These are phyloP conservation scores for Erigeron canadensis DNA, from an alignment of 129 eudicot species.

Conservation along the genomic window DNA sequence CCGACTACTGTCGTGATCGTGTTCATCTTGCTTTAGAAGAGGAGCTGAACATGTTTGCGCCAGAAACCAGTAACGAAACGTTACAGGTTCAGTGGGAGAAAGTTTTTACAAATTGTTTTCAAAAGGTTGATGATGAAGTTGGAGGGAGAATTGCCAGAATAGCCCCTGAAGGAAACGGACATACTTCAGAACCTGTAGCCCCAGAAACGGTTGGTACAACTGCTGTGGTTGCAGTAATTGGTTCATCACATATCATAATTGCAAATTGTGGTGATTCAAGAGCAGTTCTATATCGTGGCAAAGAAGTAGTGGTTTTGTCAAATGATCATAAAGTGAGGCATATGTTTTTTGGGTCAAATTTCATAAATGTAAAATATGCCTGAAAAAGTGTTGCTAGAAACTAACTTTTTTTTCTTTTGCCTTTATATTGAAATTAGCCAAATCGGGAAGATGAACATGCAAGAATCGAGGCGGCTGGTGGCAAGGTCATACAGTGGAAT, in stretches of 20 bases:
- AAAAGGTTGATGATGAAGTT: slow-evolving; percentile 72
- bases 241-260: slow-evolving; percentile 68
- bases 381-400: not conserved
- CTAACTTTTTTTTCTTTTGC: not conserved
- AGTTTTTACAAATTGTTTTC: slow-evolving; percentile 55
- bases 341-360: not conserved
- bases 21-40: slow-evolving; percentile 57
- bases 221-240: slow-evolving; percentile 68
- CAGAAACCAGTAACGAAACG: slow-evolving; percentile 33
- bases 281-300: slow-evolving; percentile 81
- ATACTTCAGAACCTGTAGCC: slow-evolving; percentile 47
- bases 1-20: slow-evolving; percentile 63
- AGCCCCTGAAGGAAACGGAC: slow-evolving; percentile 2
- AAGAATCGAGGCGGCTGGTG: slow-evolving; percentile 85
- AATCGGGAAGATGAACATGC: slow-evolving; percentile 81
- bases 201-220: slow-evolving; percentile 79
- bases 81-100: slow-evolving; percentile 60
- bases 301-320: slow-evolving; percentile 58
- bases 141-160: slow-evolving; percentile 44
- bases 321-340: slow-evolving; percentile 68
- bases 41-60: slow-evolving; percentile 38
- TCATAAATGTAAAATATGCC: not conserved
- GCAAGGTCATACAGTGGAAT: slow-evolving; percentile 83
- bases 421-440: slow-evolving; percentile 41
- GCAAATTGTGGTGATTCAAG: slow-evolving; percentile 83